Percentiles rank a stretch among this genome's conserved stretches.
These are phyloP conservation scores for Friedmanniomyces simplex DNA, from an alignment of 495 filamentous ascomycete species.

Conservation along the genomic window DNA sequence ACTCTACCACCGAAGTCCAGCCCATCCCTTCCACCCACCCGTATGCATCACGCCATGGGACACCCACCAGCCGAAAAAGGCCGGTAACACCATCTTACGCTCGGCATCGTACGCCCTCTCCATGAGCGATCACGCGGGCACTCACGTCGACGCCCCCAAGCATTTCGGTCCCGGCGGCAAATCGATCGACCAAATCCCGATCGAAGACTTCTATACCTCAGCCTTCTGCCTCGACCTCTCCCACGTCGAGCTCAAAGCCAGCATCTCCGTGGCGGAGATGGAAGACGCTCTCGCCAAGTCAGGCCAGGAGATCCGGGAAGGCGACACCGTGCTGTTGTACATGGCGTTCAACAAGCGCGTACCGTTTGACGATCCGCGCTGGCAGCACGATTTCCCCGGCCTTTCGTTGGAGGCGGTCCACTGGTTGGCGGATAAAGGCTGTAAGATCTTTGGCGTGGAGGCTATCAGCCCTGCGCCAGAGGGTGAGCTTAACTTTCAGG, in stretches of 20 bases:
- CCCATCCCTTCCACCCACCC: slow-evolving; percentile 18
- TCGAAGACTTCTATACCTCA: slow-evolving; percentile 19
- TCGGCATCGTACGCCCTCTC: slow-evolving; percentile 16
- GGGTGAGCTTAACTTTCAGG: slow-evolving; percentile 16
- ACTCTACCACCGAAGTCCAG: slow-evolving; percentile 18
- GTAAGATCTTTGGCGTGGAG: slow-evolving; percentile 18
- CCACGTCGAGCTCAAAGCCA: slow-evolving; percentile 15
- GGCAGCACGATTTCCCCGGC: slow-evolving; percentile 20
- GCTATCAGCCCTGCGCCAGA: slow-evolving; percentile 16
- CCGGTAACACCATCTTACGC: slow-evolving; percentile 18
- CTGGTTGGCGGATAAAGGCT: slow-evolving; percentile 17
- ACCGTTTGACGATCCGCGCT: slow-evolving; percentile 15
- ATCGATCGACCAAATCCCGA: slow-evolving; percentile 16
- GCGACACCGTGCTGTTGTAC: slow-evolving; percentile 15
- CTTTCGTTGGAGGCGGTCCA: slow-evolving; percentile 15
- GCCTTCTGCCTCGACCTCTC: slow-evolving; percentile 18
- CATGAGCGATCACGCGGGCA: slow-evolving; percentile 22
- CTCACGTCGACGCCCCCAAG: slow-evolving; percentile 22
- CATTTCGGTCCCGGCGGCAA: slow-evolving; percentile 21
- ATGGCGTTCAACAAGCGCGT: slow-evolving; percentile 20
- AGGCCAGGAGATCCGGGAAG: slow-evolving; percentile 14
- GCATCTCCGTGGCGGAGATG: slow-evolving; percentile 16
- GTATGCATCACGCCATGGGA: slow-evolving; percentile 15
- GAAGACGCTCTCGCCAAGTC: slow-evolving; percentile 11
- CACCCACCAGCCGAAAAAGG: slow-evolving; percentile 19